Percentiles rank a stretch among this genome's conserved stretches.
Evolutionary conservation across 106 monocot genomes (phyloP).

Genomic region (Acanthochlamys bracteata): DNA sequence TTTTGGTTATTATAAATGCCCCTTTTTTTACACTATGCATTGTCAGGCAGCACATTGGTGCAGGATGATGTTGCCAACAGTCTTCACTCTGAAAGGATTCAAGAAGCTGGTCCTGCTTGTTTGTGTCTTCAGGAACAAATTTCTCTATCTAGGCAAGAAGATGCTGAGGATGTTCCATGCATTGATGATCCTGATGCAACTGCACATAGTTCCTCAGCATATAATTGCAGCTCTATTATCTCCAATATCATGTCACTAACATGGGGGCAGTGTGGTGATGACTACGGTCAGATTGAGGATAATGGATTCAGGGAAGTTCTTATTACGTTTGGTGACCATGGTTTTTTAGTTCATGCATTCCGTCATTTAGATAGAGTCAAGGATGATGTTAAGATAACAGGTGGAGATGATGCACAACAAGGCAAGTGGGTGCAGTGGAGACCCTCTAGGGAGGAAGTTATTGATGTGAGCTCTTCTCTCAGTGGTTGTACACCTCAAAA

Average conservation of each 20-base stretch:
- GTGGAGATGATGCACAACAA: slow-evolving; percentile 15
- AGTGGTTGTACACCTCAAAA: slow-evolving; percentile 15
- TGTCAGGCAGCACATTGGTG: slow-evolving; percentile 11
- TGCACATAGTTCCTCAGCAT: too few species aligned
- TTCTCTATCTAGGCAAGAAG: neutral
- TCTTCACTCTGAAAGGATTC: slow-evolving; percentile 11
- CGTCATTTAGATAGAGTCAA: slow-evolving; percentile 5
- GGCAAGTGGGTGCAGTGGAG: slow-evolving; percentile 88
- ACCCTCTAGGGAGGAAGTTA: slow-evolving; percentile 13
- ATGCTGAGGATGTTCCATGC: slow-evolving; percentile 1
- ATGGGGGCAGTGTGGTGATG: slow-evolving; percentile 65
- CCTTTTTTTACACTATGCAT: too few species aligned
- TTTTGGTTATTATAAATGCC: too few species aligned
- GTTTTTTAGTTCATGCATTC: slow-evolving; percentile 66
- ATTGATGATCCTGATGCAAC: too few species aligned
- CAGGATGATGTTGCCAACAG: slow-evolving; percentile 7
- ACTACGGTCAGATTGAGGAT: slow-evolving; percentile 30
- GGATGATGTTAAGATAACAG: slow-evolving; percentile 9
- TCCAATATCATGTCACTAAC: slow-evolving; percentile 61
- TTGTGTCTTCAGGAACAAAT: slow-evolving; percentile 6
- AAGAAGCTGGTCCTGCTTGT: slow-evolving; percentile 2
- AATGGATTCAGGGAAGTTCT: slow-evolving; percentile 65
- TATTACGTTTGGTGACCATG: slow-evolving; percentile 36
- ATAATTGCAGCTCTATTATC: slow-evolving; percentile 32
- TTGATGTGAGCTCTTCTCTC: slow-evolving; percentile 8